Evolutionary conservation across 257 asterid species (phyloP).

Genomic region (Przewalskia tangutica): DNA sequence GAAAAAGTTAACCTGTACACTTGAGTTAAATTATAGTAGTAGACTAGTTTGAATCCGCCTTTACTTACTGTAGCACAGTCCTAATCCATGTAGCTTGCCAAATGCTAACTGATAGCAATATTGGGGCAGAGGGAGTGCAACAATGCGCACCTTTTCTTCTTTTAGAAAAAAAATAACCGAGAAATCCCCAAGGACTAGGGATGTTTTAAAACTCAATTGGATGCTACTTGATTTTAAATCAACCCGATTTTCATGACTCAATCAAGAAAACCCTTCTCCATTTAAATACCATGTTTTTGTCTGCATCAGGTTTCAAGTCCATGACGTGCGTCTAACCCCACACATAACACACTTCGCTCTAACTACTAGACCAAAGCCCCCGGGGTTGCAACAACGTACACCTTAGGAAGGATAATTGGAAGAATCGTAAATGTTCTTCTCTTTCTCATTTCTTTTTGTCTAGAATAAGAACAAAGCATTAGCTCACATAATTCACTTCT

Average conservation of each 20-base stretch:
- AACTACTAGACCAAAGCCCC: not conserved
- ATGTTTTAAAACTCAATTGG: not conserved
- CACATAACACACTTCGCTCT: not conserved
- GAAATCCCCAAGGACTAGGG: not conserved
- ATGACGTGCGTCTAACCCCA: not conserved
- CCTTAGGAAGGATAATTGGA: not conserved
- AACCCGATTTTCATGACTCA: not conserved
- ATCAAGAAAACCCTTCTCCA: not conserved
- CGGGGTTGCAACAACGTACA: not conserved
- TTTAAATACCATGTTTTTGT: not conserved
- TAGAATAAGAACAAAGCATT: not conserved
- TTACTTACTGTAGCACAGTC: not conserved
- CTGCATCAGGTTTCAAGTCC: not conserved
- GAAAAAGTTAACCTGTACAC: not conserved
- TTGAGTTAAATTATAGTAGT: not conserved
- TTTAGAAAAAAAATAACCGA: not conserved
- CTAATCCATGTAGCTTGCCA: not conserved
- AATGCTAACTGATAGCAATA: not conserved
- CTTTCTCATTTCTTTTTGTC: not conserved
- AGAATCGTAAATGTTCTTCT: not conserved
- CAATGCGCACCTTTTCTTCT: not conserved
- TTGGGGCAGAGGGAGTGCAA: not conserved
- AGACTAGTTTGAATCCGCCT: not conserved
- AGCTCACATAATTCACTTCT: not conserved
- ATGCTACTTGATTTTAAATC: not conserved